Conservation (phyloP, 345 rosid species). For the Microcos paniculata region DNA sequence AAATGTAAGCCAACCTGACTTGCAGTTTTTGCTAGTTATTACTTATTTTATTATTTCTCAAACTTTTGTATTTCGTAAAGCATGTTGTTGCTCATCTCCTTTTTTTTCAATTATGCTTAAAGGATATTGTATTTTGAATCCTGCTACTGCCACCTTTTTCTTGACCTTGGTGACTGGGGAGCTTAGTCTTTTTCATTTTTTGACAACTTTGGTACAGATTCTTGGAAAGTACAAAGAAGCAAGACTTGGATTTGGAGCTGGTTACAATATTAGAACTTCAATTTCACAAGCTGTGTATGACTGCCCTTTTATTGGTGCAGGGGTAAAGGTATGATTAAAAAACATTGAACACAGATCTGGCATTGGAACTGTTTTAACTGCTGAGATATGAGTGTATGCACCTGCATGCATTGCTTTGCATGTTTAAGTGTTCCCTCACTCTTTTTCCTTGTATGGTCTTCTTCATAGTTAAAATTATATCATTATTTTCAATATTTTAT, state of each 20-base stretch:
- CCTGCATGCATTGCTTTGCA: not conserved
- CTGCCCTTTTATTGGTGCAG: slow-evolving; percentile 78
- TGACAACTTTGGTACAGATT: slow-evolving; percentile 48
- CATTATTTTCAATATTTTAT: slow-evolving; percentile 5
- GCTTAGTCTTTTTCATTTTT: slow-evolving; percentile 3
- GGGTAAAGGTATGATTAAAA: slow-evolving; percentile 53
- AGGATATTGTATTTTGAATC: slow-evolving; percentile 14
- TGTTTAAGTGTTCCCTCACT: not conserved
- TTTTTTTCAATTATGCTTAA: not conserved
- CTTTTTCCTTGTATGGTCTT: not conserved
- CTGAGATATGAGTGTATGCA: not conserved
- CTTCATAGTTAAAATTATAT: not conserved
- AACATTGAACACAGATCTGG: slow-evolving; percentile 2
- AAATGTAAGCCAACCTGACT: slow-evolving; percentile 41
- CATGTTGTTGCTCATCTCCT: not conserved
- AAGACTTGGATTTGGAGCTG: slow-evolving; percentile 92
- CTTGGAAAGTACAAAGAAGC: slow-evolving; percentile 62
- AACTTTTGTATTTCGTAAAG: not conserved
- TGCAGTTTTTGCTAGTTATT: slow-evolving; percentile 9
- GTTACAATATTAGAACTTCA: slow-evolving; percentile 58
- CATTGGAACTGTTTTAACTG: not conserved
- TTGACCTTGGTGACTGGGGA: slow-evolving; percentile 1
- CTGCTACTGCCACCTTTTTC: not conserved
- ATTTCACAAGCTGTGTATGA: slow-evolving; percentile 66
- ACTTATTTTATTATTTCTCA: not conserved